Evolutionary conservation across 192 early-diverging fungal genomes (phyloP).

Genomic region (Coemansia sp.): DNA sequence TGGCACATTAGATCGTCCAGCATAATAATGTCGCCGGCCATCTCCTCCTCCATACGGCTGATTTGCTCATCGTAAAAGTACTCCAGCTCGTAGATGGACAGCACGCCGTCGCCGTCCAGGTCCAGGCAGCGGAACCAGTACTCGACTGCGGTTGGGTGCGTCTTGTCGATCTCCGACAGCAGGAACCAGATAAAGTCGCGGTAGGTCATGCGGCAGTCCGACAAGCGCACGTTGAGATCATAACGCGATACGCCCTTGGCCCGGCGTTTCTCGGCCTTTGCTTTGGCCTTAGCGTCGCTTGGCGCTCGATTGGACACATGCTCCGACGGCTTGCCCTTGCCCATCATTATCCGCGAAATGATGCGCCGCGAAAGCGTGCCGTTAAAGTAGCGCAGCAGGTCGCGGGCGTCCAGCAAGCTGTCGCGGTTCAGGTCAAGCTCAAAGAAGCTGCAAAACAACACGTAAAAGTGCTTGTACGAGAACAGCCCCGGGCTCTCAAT

Average conservation of each 20-base stretch:
- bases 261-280: conserved; percentile 27
- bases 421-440: conserved; percentile 89
- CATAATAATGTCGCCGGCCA: conserved; percentile 46
- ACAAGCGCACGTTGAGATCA: conserved; percentile 36
- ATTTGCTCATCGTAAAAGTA: conserved; percentile 85
- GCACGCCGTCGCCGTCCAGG: conserved; percentile 80
- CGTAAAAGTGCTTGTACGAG: conserved; percentile 97
- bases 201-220: conserved; percentile 67
- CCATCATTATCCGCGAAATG: conserved; percentile 71
- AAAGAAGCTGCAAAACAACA: conserved; percentile 97
- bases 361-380: conserved; percentile 64
- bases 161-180: conserved; percentile 78
- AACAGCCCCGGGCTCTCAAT: conserved; percentile 74
- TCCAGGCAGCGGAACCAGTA: conserved; percentile 96
- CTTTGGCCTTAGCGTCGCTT: conserved; percentile 5
- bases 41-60: conserved; percentile 58
- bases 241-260: conserved; percentile 27
- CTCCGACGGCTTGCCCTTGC: conserved; percentile 52
- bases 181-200: conserved; percentile 84
- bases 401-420: conserved; percentile 64
- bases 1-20: conserved; percentile 53
- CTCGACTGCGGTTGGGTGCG: conserved; percentile 57
- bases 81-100: conserved; percentile 80
- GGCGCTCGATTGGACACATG: background rate
- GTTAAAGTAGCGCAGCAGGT: conserved; percentile 70